These are phyloP conservation scores for Pythium vanterpoolii DNA, from an alignment of 352 stramenopile species.

Conservation along the genomic window DNA sequence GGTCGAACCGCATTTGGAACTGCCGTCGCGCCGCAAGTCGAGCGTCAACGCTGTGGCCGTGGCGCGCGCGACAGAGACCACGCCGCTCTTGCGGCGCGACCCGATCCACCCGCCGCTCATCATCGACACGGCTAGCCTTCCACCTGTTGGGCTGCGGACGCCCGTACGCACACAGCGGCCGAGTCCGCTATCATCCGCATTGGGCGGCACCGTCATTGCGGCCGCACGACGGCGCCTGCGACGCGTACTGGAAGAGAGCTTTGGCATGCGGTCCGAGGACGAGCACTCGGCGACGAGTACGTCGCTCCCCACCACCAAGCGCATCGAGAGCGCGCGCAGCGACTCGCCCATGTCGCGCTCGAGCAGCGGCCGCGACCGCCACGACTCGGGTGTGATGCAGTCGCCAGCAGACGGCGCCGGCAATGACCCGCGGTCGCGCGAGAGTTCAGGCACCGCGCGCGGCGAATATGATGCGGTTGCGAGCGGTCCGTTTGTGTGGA, in stretches of 20 bases:
- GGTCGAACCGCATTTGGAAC: slow-evolving; percentile 67
- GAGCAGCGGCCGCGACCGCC: slow-evolving; percentile 14
- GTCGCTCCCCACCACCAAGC: background rate
- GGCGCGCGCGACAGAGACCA: slow-evolving; percentile 33
- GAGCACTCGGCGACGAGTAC: slow-evolving; percentile 6
- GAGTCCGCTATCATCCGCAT: slow-evolving; percentile 58
- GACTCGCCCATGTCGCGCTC: slow-evolving; percentile 17
- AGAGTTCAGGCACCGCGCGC: slow-evolving; percentile 12
- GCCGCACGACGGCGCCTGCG: slow-evolving; percentile 39
- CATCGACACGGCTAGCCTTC: slow-evolving; percentile 1
- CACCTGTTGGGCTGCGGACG: background rate
- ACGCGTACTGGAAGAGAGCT: slow-evolving; percentile 30
- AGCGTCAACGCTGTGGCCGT: slow-evolving; percentile 33
- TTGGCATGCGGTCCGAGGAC: slow-evolving; percentile 24
- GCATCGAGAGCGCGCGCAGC: slow-evolving; percentile 6
- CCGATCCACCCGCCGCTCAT: background rate
- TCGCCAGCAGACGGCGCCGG: background rate
- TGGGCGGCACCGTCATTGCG: slow-evolving; percentile 52
- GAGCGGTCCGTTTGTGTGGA: slow-evolving; percentile 43
- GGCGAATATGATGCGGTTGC: background rate
- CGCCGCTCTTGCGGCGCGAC: slow-evolving; percentile 44
- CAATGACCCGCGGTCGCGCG: slow-evolving; percentile 1
- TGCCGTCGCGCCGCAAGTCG: slow-evolving; percentile 49
- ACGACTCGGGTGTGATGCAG: slow-evolving; percentile 4
- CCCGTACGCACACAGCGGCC: slow-evolving; percentile 28